Percentiles rank a stretch among this genome's conserved stretches.
These are phyloP conservation scores for Talaromyces pinophilus DNA, from an alignment of 2,329 filamentous ascomycete genomes.

Conservation along the genomic window DNA sequence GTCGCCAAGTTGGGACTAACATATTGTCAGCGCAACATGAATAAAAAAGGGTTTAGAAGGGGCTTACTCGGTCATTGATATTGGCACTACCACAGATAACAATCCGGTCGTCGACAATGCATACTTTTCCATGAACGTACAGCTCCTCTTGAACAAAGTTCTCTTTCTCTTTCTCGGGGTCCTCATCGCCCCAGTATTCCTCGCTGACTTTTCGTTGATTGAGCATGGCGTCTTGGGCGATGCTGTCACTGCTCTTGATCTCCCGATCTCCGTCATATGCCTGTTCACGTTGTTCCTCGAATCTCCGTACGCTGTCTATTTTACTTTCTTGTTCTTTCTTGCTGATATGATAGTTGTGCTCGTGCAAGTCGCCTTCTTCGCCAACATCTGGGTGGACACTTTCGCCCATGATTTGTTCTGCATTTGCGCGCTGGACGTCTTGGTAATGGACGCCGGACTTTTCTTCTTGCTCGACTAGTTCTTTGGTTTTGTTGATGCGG, in stretches of 20 bases:
- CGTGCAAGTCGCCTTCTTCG: slow-evolving; percentile 47
- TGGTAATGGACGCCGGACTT: slow-evolving; percentile 78
- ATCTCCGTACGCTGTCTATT: slow-evolving; percentile 50
- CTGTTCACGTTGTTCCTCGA: slow-evolving; percentile 47
- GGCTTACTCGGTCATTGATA: slow-evolving; percentile 61
- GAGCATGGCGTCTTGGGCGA: slow-evolving; percentile 82
- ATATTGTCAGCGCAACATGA: slow-evolving; percentile 29
- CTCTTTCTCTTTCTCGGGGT: slow-evolving; percentile 72
- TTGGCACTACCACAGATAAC: slow-evolving; percentile 80
- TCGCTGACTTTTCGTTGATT: slow-evolving; percentile 59
- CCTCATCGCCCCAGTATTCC: slow-evolving; percentile 75
- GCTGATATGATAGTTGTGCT: slow-evolving; percentile 40
- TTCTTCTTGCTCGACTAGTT: slow-evolving; percentile 72
- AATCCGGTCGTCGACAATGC: slow-evolving; percentile 75
- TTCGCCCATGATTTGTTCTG: slow-evolving; percentile 80
- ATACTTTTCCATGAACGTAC: slow-evolving; percentile 88
- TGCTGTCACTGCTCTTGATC: slow-evolving; percentile 52
- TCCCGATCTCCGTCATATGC: slow-evolving; percentile 32
- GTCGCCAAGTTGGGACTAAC: slow-evolving; percentile 73
- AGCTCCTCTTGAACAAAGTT: slow-evolving; percentile 96
- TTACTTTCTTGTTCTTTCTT: slow-evolving; percentile 8
- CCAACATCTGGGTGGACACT: slow-evolving; percentile 60
- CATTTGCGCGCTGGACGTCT: slow-evolving; percentile 67
- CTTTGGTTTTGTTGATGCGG: slow-evolving; percentile 71
- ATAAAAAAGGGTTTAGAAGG: neutral